Evolutionary conservation across 2,329 filamentous ascomycete genomes (phyloP).

Genomic region (Fusarium hainanense): DNA sequence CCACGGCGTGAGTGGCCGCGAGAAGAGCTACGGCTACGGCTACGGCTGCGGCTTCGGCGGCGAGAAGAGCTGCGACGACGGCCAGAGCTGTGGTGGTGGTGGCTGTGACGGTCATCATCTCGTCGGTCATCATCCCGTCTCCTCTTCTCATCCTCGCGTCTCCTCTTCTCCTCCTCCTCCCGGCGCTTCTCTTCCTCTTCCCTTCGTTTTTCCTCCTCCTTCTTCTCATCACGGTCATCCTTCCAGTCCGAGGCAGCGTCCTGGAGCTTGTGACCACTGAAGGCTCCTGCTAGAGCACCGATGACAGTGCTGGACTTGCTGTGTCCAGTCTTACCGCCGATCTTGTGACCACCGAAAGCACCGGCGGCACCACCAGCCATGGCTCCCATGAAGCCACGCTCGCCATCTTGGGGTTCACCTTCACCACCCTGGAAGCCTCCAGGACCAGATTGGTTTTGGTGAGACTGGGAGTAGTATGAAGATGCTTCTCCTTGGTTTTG

Average conservation of each 20-base stretch:
- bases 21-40: conserved; percentile 7
- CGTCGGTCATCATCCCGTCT: conserved; percentile 7
- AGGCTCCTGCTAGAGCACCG: conserved; percentile 55
- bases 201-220: conserved; percentile 34
- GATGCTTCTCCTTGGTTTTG: conserved; percentile 19
- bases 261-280: conserved; percentile 56
- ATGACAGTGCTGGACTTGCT: conserved; percentile 52
- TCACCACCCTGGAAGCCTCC: conserved; percentile 10
- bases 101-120: conserved; percentile 16
- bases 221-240: conserved; percentile 53
- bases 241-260: conserved; percentile 55
- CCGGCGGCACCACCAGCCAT: conserved; percentile 55
- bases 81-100: neutral
- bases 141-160: conserved; percentile 43
- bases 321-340: conserved; percentile 49
- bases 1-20: conserved; percentile 20
- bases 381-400: conserved; percentile 56
- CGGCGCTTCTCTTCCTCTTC: conserved; percentile 46
- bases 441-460: conserved; percentile 9
- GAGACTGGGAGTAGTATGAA: conserved; percentile 22
- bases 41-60: neutral
- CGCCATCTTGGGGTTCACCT: conserved; percentile 50
- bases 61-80: neutral
- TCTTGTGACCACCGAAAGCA: conserved; percentile 54
- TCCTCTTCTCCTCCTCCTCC: neutral